Evolutionary conservation across 768 basidiomycete species (phyloP).

Genomic region (Boletus sp.): DNA sequence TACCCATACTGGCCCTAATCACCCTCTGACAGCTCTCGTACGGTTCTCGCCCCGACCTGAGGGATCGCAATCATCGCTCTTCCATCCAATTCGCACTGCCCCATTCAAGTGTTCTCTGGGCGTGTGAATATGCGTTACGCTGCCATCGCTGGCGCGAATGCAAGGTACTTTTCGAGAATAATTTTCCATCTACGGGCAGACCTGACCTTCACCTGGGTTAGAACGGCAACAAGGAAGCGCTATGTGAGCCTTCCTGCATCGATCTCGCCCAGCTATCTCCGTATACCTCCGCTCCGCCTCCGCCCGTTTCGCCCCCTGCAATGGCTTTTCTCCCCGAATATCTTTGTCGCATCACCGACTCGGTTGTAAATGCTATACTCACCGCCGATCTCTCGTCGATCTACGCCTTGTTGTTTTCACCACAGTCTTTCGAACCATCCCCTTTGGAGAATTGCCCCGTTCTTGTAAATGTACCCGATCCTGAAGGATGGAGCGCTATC

Average conservation of each 20-base stretch:
- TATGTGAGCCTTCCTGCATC: constrained; percentile 23
- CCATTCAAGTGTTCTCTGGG: constrained; percentile 63
- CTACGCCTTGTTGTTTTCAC: constrained; percentile 53
- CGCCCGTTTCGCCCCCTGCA: constrained; percentile 29
- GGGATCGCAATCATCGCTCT: constrained; percentile 69
- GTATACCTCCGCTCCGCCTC: constrained; percentile 15
- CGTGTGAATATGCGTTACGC: constrained; percentile 65
- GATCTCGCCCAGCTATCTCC: constrained; percentile 27
- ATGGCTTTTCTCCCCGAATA: constrained; percentile 39
- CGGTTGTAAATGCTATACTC: constrained; percentile 52
- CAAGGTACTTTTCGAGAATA: constrained; percentile 38
- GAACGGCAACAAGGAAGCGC: constrained; percentile 31
- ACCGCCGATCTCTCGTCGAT: constrained; percentile 48
- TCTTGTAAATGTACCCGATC: constrained; percentile 68
- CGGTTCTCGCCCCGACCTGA: constrained; percentile 70
- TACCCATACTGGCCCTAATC: constrained; percentile 8
- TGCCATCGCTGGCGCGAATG: constrained; percentile 57
- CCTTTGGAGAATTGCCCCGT: constrained; percentile 36
- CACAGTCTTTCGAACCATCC: constrained; percentile 42
- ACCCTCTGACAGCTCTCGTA: constrained; percentile 42
- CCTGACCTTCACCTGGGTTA: constrained; percentile 12
- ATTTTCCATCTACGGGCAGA: constrained; percentile 1
- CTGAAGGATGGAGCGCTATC: constrained; percentile 67
- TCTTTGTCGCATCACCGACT: constrained; percentile 43
- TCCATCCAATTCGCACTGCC: constrained; percentile 64